Evolutionary conservation across 805 yeast species (phyloP), one percentile per base, ranked within the genome.

Genomic region (Yueomyces sinensis): DNA sequence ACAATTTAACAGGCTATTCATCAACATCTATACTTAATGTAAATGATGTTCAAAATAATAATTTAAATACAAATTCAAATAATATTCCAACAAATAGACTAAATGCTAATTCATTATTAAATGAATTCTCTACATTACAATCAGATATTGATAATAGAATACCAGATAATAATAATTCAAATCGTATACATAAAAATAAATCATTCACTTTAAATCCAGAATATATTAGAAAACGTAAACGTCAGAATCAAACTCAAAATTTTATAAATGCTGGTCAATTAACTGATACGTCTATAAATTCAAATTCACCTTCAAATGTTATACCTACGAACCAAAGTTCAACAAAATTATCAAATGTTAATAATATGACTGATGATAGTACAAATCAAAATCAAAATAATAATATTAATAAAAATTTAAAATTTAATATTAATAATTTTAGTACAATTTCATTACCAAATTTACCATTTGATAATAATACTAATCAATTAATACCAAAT

Each of bases 131-230:
- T n/a, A 25, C 28, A 25, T 11, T n/a, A 6, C 6, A 11, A 9
- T n/a, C 28, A 13, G 13, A n/a, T 25, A n/a, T n/a, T n/a, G n/a
- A n/a, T n/a, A n/a, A n/a, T n/a, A n/a, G n/a, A n/a, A n/a, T n/a
- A n/a, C n/a, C n/a, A n/a, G n/a, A n/a, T n/a, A n/a, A n/a, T n/a
- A n/a, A n/a, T n/a, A n/a, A n/a, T n/a, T n/a, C n/a, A n/a, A n/a
- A n/a, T n/a, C n/a, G n/a, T n/a, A n/a, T n/a, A n/a, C 13, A 7
- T 9, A 24, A 4, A 24, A 33, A 29, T 32, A 32, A 14, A 39
- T 35, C 53, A 4, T 55, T 55, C 30, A 47, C 49, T 9, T 32
- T 55, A 35, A 51, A 55, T 38, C 59, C 60, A 2, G 50, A 52
- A 28, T 58, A 56, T 3, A 49, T 55, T 15, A 55, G 54, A 36